Evolutionary conservation across 805 yeast species (phyloP).

Genomic region (Scheffersomyces ergatensis): DNA sequence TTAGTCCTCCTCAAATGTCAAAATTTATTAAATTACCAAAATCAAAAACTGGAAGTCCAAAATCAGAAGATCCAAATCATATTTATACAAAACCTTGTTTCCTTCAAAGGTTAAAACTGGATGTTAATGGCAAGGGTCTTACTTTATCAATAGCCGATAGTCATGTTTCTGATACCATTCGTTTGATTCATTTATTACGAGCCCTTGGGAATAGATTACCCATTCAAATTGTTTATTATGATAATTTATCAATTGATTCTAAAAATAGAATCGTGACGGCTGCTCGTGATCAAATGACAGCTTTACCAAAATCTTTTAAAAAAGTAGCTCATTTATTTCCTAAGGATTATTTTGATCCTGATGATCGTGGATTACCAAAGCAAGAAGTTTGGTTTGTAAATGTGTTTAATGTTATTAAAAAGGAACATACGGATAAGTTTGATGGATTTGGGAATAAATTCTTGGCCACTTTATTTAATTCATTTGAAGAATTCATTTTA

Average conservation of each 20-base stretch:
- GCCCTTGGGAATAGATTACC: conserved; percentile 34
- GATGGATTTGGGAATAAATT: conserved; percentile 39
- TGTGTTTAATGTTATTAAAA: conserved; percentile 20
- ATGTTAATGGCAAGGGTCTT: conserved; percentile 31
- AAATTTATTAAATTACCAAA: neutral
- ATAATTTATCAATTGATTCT: conserved; percentile 22
- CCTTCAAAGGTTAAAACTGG: conserved; percentile 22
- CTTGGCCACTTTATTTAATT: conserved; percentile 54
- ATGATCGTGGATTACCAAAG: conserved; percentile 22
- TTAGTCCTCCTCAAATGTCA: conserved; percentile 21
- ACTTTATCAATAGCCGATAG: conserved; percentile 29
- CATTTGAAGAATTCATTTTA: conserved; percentile 53
- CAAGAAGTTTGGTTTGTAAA: conserved; percentile 41
- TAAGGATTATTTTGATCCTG: conserved; percentile 5
- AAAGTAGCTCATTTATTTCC: conserved; percentile 19
- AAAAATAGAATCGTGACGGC: conserved; percentile 22
- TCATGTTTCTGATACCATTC: conserved; percentile 27
- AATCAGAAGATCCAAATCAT: conserved; percentile 10
- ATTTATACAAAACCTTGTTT: conserved; percentile 11
- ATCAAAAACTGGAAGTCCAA: neutral
- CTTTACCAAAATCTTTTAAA: conserved; percentile 21
- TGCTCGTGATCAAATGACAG: conserved; percentile 21
- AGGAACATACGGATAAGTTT: conserved; percentile 19
- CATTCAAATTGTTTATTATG: conserved; percentile 32
- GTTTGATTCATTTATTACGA: conserved; percentile 29